Percentiles rank a stretch among this genome's conserved stretches.
Conservation (phyloP, 208 protist genomes). For the Perkinsela sp. region DNA sequence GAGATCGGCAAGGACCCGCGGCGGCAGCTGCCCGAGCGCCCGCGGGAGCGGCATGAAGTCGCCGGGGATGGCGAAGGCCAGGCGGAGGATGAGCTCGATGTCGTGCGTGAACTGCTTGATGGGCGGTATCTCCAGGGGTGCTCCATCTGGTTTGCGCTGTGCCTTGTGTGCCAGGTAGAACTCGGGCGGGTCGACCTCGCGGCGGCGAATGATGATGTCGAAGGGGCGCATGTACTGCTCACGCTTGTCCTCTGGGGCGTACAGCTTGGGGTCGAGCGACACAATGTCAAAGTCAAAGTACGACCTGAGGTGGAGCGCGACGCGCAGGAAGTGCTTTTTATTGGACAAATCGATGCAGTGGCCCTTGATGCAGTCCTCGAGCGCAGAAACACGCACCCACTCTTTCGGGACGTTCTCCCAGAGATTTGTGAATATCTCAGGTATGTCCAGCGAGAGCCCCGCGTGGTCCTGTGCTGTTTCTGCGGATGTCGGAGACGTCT, state of each 20-base stretch:
- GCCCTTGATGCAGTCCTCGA: background rate
- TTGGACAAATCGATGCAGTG: background rate
- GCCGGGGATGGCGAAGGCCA: background rate
- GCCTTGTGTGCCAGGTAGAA: background rate
- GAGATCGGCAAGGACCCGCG: background rate
- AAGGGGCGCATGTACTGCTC: background rate
- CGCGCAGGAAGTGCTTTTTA: background rate
- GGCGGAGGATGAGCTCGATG: background rate
- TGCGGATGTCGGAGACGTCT: background rate
- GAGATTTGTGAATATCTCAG: background rate
- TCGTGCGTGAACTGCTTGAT: background rate
- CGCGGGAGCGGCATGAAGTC: background rate
- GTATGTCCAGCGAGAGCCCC: background rate
- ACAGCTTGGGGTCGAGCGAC: background rate
- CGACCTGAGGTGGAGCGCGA: background rate
- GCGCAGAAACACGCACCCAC: background rate
- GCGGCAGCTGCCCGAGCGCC: background rate
- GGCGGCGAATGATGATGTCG: background rate
- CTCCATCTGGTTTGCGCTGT: background rate
- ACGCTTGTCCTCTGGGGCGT: background rate
- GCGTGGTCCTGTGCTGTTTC: background rate
- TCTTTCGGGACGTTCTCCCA: background rate
- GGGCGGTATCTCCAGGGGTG: background rate
- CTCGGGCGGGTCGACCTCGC: background rate
- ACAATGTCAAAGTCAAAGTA: constrained; percentile 1